A percentile compares a stretch with the other conserved stretches of the same genome.
Conservation (phyloP, 176 grass and related monocot genomes). For the Zoysia japonica region DNA sequence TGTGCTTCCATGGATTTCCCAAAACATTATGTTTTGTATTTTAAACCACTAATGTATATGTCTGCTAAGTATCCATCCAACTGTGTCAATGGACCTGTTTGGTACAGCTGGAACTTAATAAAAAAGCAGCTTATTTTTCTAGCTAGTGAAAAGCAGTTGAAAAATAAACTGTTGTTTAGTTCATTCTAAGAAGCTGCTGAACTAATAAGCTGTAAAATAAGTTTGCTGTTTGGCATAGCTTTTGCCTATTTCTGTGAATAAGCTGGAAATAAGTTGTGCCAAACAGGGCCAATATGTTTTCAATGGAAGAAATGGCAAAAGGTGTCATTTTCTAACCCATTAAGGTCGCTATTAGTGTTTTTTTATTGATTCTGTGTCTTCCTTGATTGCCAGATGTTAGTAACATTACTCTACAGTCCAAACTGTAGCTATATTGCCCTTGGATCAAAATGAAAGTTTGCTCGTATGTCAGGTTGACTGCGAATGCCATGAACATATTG, state of each 20-base stretch:
- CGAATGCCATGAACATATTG: background rate
- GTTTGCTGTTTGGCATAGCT: no score
- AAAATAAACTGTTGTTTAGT: no score
- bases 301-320: constrained; percentile 25
- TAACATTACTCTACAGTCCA: background rate
- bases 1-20: constrained; percentile 10
- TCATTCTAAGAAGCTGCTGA: no score
- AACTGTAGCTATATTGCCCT: constrained; percentile 10
- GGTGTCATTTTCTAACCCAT: constrained; percentile 12
- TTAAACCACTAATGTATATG: background rate
- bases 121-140: no score
- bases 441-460: background rate
- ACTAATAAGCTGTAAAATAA: no score
- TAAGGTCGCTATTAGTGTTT: no score
- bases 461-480: background rate
- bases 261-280: no score
- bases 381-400: background rate
- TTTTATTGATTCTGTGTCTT: constrained; percentile 12
- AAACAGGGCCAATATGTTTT: no score
- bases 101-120: no score
- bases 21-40: background rate
- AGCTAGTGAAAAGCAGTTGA: no score
- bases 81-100: background rate
- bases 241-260: no score
- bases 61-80: constrained; percentile 24